Conservation (phyloP, 371 early-diverging fungal species). For the Phascolomyces articulosus region DNA sequence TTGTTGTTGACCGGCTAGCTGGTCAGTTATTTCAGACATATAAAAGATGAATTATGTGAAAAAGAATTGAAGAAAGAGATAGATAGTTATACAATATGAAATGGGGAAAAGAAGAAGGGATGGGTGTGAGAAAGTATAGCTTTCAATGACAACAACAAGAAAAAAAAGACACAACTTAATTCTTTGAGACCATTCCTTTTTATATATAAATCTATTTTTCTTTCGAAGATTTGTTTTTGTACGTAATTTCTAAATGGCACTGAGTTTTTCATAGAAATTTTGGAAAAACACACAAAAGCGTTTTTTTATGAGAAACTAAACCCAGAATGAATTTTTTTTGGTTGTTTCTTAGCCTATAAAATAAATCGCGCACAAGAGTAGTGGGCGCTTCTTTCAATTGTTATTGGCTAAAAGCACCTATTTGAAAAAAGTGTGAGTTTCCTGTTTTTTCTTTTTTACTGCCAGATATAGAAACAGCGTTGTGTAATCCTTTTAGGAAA, state of each 20-base stretch:
- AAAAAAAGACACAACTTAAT: background rate
- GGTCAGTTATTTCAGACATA: background rate
- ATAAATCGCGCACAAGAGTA: slow-evolving; percentile 1
- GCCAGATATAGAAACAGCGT: background rate
- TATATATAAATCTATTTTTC: no score
- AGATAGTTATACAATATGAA: no score
- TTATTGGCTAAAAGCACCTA: background rate
- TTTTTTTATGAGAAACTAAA: background rate
- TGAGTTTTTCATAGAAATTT: slow-evolving; percentile 5
- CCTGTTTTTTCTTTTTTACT: background rate
- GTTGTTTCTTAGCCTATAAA: slow-evolving; percentile 5
- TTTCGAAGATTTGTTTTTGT: no score
- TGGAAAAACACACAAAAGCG: background rate
- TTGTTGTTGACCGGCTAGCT: background rate
- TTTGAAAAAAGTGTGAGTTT: background rate
- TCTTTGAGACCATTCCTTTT: background rate
- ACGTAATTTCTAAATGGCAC: background rate
- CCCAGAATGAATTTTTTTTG: background rate
- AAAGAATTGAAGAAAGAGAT: background rate
- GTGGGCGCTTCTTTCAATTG: background rate
- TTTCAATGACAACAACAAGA: background rate
- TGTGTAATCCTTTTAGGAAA: background rate
- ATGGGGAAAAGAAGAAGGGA: no score
- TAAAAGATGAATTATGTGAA: background rate
- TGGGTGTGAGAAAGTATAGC: no score